Evolutionary conservation across 345 rosid genomes (phyloP), one percentile per base, ranked within the genome.

Genomic region (Syzygium grande): DNA sequence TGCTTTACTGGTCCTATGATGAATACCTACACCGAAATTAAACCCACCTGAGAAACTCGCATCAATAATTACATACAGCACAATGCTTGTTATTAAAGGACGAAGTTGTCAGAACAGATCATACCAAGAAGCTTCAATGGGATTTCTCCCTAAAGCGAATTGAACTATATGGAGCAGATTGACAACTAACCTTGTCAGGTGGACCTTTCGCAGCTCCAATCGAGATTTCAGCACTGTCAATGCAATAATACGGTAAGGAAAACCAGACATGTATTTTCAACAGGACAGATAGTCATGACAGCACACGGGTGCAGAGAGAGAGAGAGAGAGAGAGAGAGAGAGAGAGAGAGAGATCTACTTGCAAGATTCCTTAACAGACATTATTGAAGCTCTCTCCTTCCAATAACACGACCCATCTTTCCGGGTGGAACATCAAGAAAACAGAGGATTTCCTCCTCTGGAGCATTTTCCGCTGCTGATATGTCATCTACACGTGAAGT

Each of bases 381-480:
- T 90, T 88, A 97, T 97, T 43, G 97, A 93, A 68, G 97, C 89
- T 90, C 99, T 90, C 95, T 93, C 89, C 93, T 95, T 87, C 99
- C 99, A 90, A 96, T 96, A 90, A 97, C 86, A 88, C 93, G 92
- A 23, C 99, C 99, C 99, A 97, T 97, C 91, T 94, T 94, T 88
- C 99, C 99, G 6, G 91, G 95, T 46, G 99, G 99, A 56, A 97
- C 98, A 86, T 93, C 93, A 87, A 97, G 95, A 87, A 95, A 93
- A 46, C 98, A 96, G 59, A 97, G 95, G 80, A 95, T 92, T 92
- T 97, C 98, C 90, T 92, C 95, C 89, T 96, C 99, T 1, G 91
- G 93, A 88, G 87, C 86, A 88, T 91, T 85, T 53, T 90, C 95
- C 54, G 92, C 96, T 6, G 59, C 88, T 85, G 56, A 84, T 68